Base-by-base conservation (phyloP, 257 asterid genomes). In the Petunia secreta region DNA sequence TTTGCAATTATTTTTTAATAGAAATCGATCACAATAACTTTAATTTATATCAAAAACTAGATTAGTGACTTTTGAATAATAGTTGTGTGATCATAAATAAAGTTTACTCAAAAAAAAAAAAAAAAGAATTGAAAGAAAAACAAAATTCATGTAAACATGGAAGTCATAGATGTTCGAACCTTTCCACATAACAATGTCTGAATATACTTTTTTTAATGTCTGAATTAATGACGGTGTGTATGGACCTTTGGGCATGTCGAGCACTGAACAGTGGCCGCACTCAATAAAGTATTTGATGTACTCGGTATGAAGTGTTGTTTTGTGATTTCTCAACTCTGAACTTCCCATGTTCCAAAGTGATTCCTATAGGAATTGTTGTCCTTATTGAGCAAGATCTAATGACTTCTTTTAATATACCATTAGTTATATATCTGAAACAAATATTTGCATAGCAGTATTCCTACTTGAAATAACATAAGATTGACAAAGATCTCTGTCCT, bases 281-380 rank as follows among this genome's bases (percentile, higher is more conserved):
- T 14, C 59, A 3, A 4, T 41, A 67, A 67, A 15, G 7, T 4
- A 34, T 16, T n/a, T 38, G 3, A 67, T 68, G 8, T 4, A 40
- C 1, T 65, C 11, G 36, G 37, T 15, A n/a, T 48, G 8, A 66
- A 44, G 40, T 25, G 25, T 25, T 25, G 5, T 68, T 57, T 68
- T 68, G 4, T 69, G 9, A 16, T 43, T n/a, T 43, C 36, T 69
- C 5, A 16, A 4, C n/a, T 69, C 58, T 68, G 76, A 44, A 8
- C 57, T 8, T 9, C n/a, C 1, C 76, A 46, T 52, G 2, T 52
- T 9, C 55, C 55, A 52, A 52, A 52, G 76, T 16, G 76, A 69
- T 46, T 69, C 76, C 10, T 46, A 46, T 25, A 4, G 41, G 59
- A 46, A 69, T 69, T 69, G 9, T 69, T 69, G 76, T 69, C 62